phyloP scores from a whole-genome alignment of 2,329 filamentous ascomycete genomes.

The Escovopsis weberi region DNA sequence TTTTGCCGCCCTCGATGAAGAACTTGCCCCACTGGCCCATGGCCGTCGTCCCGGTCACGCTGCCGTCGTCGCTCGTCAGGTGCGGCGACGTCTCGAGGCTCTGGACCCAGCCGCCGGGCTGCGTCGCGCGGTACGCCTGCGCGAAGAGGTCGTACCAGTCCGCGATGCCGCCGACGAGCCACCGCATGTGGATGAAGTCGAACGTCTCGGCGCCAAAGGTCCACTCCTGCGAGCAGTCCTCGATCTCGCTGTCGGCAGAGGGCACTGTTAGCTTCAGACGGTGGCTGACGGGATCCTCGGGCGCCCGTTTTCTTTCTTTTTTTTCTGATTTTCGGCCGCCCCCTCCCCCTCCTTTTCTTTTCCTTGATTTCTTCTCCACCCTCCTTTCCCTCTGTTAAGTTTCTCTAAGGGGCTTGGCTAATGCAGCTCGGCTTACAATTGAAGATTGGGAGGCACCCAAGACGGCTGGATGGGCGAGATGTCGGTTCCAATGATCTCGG shows the following conservation, averaged over 20 bases:
- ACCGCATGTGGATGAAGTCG: slow-evolving; percentile 46
- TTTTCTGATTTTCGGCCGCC: not conserved
- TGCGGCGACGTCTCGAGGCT: slow-evolving; percentile 15
- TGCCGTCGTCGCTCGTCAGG: slow-evolving; percentile 16
- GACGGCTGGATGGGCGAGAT: slow-evolving; percentile 41
- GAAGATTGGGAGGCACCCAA: slow-evolving; percentile 23
- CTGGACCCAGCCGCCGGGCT: slow-evolving; percentile 37
- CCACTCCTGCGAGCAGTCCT: slow-evolving; percentile 17
- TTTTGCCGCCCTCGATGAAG: slow-evolving; percentile 15
- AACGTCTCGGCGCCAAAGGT: slow-evolving; percentile 22
- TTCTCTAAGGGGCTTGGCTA: slow-evolving; percentile 9
- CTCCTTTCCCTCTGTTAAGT: too few species aligned
- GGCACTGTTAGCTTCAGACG: too few species aligned
- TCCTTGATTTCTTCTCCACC: too few species aligned
- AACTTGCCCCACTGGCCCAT: slow-evolving; percentile 14
- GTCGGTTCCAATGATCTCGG: slow-evolving; percentile 35
- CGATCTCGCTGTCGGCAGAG: slow-evolving; percentile 12
- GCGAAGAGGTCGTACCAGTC: slow-evolving; percentile 40
- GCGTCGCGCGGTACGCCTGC: slow-evolving; percentile 35
- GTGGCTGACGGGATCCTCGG: too few species aligned
- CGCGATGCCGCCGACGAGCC: slow-evolving; percentile 39
- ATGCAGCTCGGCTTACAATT: slow-evolving; percentile 13
- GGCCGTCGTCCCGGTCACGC: slow-evolving; percentile 13
- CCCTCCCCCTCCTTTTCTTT: not conserved
- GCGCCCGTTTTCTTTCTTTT: not conserved